Base-by-base conservation (phyloP, 805 yeast genomes). In the Zygosaccharomyces siamensis region DNA sequence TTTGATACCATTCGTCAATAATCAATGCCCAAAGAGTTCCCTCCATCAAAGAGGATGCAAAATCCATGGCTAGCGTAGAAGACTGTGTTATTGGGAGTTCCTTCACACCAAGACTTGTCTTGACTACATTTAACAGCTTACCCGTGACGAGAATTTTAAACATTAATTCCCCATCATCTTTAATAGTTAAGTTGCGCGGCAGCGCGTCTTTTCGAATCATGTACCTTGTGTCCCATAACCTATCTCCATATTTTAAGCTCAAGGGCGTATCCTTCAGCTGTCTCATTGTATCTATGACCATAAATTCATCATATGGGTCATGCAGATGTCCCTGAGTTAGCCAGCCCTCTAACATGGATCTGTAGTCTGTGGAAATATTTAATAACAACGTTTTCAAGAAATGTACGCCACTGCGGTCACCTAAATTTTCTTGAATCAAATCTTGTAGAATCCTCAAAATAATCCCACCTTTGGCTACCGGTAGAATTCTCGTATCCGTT, bases 281-380 rank as follows among this genome's bases (percentile, higher is more conserved):
- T 43, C 55, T 52, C 58, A 60, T 57, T 2, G 67, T 61, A 49
- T 66, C 66, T 26, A 78, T 74, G n/a, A 93, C 79, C 60, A 89
- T 68, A 62, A 93, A 93, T 64, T 92, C 99, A 35, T 83, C 80
- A 60, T 80, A 81, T 0, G 87, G 88, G 57, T 93, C 99, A 53
- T 79, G 75, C 7, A 93, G 72, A 5, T 72, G 70, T 0, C 99
- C 99, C 43, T 74, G 69, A 4, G 76, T 73, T 14, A 92, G 72
- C 99, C 99, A 93, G n/a, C 70, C 62, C 56, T 85, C 82, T 7
- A 93, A 70, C 81, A 86, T 84, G 1, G 56, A 55, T 16, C 87
- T 71, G 59, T 88, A 93, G 35, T 80, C 79, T 28, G 53, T 58
- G 33, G 95, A 80, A 1, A 89, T 78, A 11, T 73, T 72, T 40